A percentile compares a stretch with the other conserved stretches of the same genome.
Conservation (phyloP, 129 eudicot species). For the Escallonia herrerae region DNA sequence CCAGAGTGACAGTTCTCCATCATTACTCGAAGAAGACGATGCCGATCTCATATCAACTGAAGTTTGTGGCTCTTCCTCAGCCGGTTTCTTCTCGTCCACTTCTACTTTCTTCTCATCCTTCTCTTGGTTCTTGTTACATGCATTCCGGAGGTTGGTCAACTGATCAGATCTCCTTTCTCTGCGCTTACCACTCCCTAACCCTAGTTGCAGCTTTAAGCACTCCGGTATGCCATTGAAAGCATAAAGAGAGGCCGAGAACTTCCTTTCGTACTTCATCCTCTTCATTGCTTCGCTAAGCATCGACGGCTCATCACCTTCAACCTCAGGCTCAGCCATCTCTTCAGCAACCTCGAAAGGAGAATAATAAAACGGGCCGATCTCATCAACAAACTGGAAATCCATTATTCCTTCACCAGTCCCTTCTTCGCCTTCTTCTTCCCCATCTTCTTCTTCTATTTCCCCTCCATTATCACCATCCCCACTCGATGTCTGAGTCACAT, state of each 20-base stretch:
- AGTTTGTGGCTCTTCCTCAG: conserved; percentile 1
- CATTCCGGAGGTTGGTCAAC: conserved; percentile 19
- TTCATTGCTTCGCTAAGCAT: conserved; percentile 60
- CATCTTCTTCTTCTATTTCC: conserved; percentile 37
- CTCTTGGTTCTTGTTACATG: conserved; percentile 23
- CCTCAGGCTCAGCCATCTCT: conserved; percentile 36
- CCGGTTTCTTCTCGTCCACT: conserved; percentile 4
- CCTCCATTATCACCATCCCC: conserved; percentile 27
- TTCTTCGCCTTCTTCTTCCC: conserved; percentile 28
- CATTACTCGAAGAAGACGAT: conserved; percentile 19
- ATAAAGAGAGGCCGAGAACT: conserved; percentile 71
- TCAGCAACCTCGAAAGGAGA: conserved; percentile 63
- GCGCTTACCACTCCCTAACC: conserved; percentile 18
- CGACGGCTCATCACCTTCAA: conserved; percentile 41
- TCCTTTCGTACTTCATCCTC: conserved; percentile 78
- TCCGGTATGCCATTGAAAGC: conserved; percentile 79
- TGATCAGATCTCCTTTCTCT: conserved; percentile 37
- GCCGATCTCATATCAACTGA: conserved; percentile 10
- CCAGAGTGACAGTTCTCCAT: conserved; percentile 50
- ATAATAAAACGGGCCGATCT: conserved; percentile 37
- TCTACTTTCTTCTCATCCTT: conserved; percentile 25
- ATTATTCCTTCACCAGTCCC: conserved; percentile 21
- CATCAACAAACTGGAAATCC: conserved; percentile 66
- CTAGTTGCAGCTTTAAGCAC: conserved; percentile 53
- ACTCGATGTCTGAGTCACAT: conserved; percentile 19